Percentiles rank a stretch among this genome's conserved stretches.
phyloP scores from a whole-genome alignment of 768 basidiomycete genomes.

The Brasilioporus rufonigricans region DNA sequence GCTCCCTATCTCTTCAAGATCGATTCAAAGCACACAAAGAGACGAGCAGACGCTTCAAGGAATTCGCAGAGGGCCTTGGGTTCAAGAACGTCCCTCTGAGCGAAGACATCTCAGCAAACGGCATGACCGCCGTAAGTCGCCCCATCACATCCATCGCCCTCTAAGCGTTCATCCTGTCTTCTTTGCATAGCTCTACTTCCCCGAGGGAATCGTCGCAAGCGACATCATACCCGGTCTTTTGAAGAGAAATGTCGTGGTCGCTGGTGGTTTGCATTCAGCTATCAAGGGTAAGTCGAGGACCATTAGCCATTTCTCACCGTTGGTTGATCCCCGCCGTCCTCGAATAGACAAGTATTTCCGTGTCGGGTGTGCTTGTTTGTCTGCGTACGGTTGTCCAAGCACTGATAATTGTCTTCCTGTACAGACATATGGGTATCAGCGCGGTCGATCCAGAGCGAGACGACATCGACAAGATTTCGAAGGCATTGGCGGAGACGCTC shows the following conservation, averaged over 20 bases:
- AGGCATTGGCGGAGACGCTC: conserved; percentile 60
- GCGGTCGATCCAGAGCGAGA: conserved; percentile 67
- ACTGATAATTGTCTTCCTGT: neutral
- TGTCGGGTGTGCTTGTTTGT: conserved; percentile 57
- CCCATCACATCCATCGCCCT: too few species aligned
- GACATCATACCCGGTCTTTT: conserved; percentile 77
- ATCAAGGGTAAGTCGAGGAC: conserved; percentile 62
- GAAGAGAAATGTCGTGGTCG: conserved; percentile 73
- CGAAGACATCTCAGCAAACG: conserved; percentile 73
- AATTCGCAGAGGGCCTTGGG: conserved; percentile 62
- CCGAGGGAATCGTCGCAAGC: conserved; percentile 70
- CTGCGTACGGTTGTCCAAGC: neutral
- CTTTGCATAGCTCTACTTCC: conserved; percentile 68
- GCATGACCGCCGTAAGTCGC: conserved; percentile 81
- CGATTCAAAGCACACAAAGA: conserved; percentile 76
- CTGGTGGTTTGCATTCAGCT: conserved; percentile 82
- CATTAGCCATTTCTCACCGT: neutral
- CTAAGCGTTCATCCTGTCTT: neutral
- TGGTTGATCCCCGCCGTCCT: conserved; percentile 7
- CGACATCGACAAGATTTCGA: conserved; percentile 73
- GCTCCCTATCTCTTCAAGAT: conserved; percentile 64
- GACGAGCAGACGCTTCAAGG: conserved; percentile 47
- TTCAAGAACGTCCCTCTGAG: conserved; percentile 68
- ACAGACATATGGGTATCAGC: conserved; percentile 88
- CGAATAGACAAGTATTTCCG: conserved; percentile 83